Percentiles rank a stretch among this genome's conserved stretches.
Evolutionary conservation across 352 stramenopile species (phyloP).

Genomic region (Hyaloperonospora arabidopsidis): DNA sequence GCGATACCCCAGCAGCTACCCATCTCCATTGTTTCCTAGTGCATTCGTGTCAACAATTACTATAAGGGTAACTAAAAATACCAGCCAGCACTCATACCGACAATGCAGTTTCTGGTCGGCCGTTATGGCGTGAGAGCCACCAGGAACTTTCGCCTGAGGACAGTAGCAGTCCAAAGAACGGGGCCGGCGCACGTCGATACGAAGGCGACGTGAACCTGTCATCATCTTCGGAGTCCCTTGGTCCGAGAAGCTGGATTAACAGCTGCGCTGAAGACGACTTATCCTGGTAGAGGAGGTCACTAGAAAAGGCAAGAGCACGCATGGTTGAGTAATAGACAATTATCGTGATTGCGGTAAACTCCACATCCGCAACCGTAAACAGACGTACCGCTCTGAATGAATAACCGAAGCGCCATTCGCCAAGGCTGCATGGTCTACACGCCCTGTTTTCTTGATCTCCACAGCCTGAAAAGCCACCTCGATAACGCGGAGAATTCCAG

Average conservation of each 20-base stretch:
- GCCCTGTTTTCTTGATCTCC: conserved; percentile 49
- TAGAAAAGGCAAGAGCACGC: conserved; percentile 14
- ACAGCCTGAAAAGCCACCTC: conserved; percentile 45
- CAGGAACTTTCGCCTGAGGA: conserved; percentile 49
- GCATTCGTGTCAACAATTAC: conserved; percentile 3
- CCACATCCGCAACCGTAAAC: neutral
- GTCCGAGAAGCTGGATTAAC: conserved; percentile 28
- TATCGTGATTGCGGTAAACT: neutral
- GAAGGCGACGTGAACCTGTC: conserved; percentile 52
- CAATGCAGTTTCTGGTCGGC: conserved; percentile 63
- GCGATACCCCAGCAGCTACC: conserved; percentile 75
- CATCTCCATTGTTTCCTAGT: conserved; percentile 76
- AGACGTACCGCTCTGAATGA: conserved; percentile 40
- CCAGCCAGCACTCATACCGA: conserved; percentile 38
- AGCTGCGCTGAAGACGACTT: conserved; percentile 27
- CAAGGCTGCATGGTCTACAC: conserved; percentile 57
- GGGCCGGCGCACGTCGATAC: conserved; percentile 33
- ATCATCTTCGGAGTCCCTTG: conserved; percentile 13
- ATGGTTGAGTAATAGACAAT: neutral
- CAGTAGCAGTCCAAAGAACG: conserved; percentile 32
- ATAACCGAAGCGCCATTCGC: conserved; percentile 60
- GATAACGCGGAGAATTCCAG: conserved; percentile 33
- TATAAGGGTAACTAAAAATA: neutral
- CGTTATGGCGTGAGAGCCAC: conserved; percentile 75
- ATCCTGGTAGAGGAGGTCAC: conserved; percentile 46